phyloP scores from a whole-genome alignment of 768 basidiomycete genomes.

The Epithele typhae region DNA sequence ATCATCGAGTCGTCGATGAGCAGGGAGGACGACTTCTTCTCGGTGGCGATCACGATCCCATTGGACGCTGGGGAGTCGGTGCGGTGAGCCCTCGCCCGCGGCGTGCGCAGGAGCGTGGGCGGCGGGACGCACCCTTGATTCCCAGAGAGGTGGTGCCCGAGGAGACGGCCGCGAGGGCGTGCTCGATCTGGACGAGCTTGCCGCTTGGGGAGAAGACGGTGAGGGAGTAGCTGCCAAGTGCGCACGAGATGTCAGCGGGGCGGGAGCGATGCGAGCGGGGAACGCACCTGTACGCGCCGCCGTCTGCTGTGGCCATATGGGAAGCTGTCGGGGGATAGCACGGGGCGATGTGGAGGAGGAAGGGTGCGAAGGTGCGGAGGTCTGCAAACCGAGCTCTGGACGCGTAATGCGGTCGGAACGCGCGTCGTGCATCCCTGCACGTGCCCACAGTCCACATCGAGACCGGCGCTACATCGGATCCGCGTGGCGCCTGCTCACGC shows the following conservation, averaged over 20 bases:
- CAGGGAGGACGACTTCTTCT: constrained; percentile 98
- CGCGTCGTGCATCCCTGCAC: constrained; percentile 15
- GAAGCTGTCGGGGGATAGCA: constrained; percentile 1
- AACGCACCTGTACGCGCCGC: constrained; percentile 34
- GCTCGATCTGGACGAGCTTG: constrained; percentile 99
- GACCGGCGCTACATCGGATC: too few relatives aligned
- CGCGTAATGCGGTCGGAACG: constrained; percentile 16
- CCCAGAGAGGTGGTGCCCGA: constrained; percentile 96
- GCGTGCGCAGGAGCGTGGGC: not conserved
- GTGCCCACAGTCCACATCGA: too few relatives aligned
- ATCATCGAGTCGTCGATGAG: constrained; percentile 97
- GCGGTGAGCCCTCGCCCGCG: constrained; percentile 16
- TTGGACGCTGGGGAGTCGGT: constrained; percentile 78
- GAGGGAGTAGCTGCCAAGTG: constrained; percentile 78
- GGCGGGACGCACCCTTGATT: constrained; percentile 74
- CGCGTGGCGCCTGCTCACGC: too few relatives aligned
- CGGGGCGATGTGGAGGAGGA: not conserved
- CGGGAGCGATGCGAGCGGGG: not conserved
- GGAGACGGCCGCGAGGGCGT: constrained; percentile 94
- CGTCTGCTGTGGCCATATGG: constrained; percentile 73
- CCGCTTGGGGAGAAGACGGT: constrained; percentile 99
- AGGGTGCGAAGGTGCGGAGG: not conserved
- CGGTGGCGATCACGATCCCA: constrained; percentile 98
- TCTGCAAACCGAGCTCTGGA: constrained; percentile 12
- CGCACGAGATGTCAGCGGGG: constrained; percentile 7